A percentile compares a stretch with the other conserved stretches of the same genome.
Conservation (phyloP, 2,329 filamentous ascomycete genomes). For the Aureobasidium sp. region DNA sequence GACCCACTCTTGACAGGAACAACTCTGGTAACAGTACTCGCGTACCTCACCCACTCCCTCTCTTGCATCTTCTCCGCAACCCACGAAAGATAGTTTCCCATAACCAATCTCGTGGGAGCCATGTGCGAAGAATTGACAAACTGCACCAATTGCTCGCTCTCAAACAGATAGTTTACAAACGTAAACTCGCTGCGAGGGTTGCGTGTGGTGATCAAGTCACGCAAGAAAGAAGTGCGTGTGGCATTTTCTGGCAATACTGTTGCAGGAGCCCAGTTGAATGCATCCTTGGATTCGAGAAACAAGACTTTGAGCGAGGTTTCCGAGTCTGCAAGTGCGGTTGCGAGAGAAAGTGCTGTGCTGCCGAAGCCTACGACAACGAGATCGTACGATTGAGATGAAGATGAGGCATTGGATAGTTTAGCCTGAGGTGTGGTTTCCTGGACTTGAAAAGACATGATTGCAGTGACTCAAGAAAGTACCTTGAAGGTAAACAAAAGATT, state of each 20-base stretch:
- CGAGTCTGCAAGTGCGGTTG: constrained; percentile 18
- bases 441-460: neutral
- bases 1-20: constrained; percentile 13
- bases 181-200: constrained; percentile 23
- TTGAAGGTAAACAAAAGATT: neutral
- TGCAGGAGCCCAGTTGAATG: constrained; percentile 16
- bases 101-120: constrained; percentile 17
- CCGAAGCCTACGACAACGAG: constrained; percentile 21
- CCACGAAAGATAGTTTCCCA: constrained; percentile 21
- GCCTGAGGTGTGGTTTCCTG: neutral
- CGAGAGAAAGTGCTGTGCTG: constrained; percentile 18
- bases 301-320: constrained; percentile 15
- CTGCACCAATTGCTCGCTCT: constrained; percentile 19
- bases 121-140: constrained; percentile 23
- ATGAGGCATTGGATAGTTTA: neutral
- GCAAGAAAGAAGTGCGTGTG: constrained; percentile 18
- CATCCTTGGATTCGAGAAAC: constrained; percentile 17
- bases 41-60: constrained; percentile 20
- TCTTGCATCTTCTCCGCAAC: constrained; percentile 18
- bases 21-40: constrained; percentile 14
- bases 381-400: constrained; percentile 9
- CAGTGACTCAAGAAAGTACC: neutral
- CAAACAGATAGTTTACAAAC: constrained; percentile 23
- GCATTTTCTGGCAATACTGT: constrained; percentile 17
- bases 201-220: constrained; percentile 21